Evolutionary conservation across 2,329 filamentous ascomycete genomes (phyloP), one percentile per base, ranked within the genome.

Genomic region (Lizonia empirigonia): DNA sequence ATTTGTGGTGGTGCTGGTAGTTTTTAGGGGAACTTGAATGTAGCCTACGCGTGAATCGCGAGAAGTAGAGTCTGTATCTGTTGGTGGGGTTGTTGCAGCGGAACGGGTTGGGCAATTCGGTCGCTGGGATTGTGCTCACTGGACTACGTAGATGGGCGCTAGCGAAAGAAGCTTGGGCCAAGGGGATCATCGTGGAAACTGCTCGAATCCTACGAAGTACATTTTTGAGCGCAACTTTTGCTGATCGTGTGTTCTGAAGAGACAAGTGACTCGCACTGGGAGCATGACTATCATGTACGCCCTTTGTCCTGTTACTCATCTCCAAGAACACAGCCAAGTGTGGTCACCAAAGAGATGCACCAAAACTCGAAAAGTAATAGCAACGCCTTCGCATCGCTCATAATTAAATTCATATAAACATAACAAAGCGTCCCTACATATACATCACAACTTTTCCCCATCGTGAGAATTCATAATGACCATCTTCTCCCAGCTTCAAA

Each of bases 1-100:
- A 72, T 72, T 59, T 56, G 55, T 53, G 30, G 33, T 27, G 32
- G 47, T 50, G 33, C 39, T 53, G 59, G 52, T 55, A 24, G 29
- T 24, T 53, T 37, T 51, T 29, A 26, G 47, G 19, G 29, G 33
- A 20, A 32, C 46, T 53, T 47, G 32, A 36, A 33, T 45, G 34
- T 15, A 13, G 44, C 41, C 33, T 53, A 57, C 57, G 60, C 59
- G 61, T 63, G 37, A 19, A 38, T 55, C 59, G 52, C 40, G 38
- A 38, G 12, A n/a, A 18, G 16, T 42, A 16, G 23, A n/a, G 35
- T 34, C 42, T 42, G 24, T 26, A 16, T 18, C 32, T 33, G 38
- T 38, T 42, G 49, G 49, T 44, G 49, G 49, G 49, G 49, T 35
- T 33, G 44, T 47, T 34, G 49, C 47, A 52, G 32, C 49, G 47